Conservation (phyloP, 192 early-diverging fungal genomes). For the Backusella tarrabulga region DNA sequence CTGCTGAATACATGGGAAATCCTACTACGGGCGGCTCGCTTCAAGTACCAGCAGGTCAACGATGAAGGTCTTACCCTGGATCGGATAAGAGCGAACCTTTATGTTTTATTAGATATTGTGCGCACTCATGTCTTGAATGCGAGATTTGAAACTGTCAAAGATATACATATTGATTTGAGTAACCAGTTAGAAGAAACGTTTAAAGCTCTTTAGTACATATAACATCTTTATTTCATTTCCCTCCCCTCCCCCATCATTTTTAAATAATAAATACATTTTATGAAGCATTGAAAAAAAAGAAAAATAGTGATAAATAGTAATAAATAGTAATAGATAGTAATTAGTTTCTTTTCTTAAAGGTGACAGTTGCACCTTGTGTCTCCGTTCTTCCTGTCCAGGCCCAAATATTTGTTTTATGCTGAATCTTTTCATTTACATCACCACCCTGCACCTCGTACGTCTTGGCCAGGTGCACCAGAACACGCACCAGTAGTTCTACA, state of each 20-base stretch:
- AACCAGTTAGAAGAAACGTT: neutral
- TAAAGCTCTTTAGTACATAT: neutral
- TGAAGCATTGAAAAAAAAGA: neutral
- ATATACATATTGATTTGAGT: neutral
- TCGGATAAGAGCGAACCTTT: neutral
- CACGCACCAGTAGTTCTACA: slow-evolving; percentile 12
- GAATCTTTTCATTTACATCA: neutral
- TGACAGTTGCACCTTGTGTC: slow-evolving; percentile 14
- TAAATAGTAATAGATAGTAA: neutral
- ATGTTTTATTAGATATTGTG: neutral
- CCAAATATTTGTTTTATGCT: slow-evolving; percentile 14
- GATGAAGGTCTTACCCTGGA: neutral
- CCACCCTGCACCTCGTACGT: slow-evolving; percentile 21
- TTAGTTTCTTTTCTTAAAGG: slow-evolving; percentile 1
- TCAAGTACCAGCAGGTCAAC: neutral
- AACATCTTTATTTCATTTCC: neutral
- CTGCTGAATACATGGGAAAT: neutral
- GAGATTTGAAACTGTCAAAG: neutral
- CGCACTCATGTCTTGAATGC: neutral
- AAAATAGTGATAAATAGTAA: neutral
- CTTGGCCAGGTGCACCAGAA: slow-evolving; percentile 3
- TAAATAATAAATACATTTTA: neutral
- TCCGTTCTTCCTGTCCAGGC: slow-evolving; percentile 25
- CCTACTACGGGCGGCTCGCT: neutral
- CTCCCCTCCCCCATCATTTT: neutral